These are phyloP conservation scores for Bolboschoenus planiculmis DNA, from an alignment of 176 grass and related monocot species.

Conservation along the genomic window DNA sequence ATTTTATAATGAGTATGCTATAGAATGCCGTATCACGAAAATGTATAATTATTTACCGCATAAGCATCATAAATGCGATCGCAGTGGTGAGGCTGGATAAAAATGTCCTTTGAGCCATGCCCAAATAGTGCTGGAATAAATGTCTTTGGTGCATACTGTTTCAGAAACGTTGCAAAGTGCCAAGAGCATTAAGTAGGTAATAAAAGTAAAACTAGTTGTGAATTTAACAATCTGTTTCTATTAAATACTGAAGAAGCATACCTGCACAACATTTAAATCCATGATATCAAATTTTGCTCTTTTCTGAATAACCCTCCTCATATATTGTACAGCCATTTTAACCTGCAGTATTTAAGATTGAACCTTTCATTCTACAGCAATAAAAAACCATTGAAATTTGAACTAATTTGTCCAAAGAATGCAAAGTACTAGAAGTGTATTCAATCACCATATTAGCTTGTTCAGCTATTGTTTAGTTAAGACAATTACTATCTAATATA, in stretches of 20 bases:
- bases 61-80: conserved; percentile 78
- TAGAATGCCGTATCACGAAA: background rate
- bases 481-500: background rate
- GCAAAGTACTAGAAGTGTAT: background rate
- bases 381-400: background rate
- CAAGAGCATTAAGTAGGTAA: background rate
- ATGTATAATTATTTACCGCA: conserved; percentile 43
- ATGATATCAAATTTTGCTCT: conserved; percentile 97
- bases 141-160: conserved; percentile 86
- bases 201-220: background rate
- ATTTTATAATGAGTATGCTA: background rate
- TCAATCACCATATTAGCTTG: background rate
- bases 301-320: conserved; percentile 87
- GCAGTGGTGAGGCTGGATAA: conserved; percentile 81
- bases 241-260: conserved; percentile 28
- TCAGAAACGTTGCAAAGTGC: conserved; percentile 13
- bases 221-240: background rate
- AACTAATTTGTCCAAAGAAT: background rate
- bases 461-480: background rate
- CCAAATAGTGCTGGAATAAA: conserved; percentile 98
- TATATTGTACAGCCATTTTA: conserved; percentile 88
- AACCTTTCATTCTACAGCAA: conserved; percentile 4
- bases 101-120: conserved; percentile 87
- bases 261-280: conserved; percentile 89
- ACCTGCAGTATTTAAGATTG: conserved; percentile 37